Evolutionary conservation across 257 asterid species (phyloP).

Genomic region (Scutellaria barbata): DNA sequence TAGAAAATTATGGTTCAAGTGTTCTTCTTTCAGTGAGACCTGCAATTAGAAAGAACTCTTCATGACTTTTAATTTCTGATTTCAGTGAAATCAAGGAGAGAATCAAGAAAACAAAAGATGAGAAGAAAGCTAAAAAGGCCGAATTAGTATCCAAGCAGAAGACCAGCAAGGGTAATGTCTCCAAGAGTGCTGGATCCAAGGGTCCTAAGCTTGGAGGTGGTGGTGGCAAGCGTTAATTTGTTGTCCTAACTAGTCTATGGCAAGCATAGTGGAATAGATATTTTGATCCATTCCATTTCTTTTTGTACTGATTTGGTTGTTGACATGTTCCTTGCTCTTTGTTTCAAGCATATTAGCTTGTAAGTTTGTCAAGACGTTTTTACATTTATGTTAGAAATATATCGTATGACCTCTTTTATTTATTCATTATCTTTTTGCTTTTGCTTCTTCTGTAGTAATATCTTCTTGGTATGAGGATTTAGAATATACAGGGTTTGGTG

Average conservation of each 20-base stretch:
- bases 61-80: not conserved
- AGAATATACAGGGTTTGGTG: no score
- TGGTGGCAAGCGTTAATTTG: conserved; percentile 51
- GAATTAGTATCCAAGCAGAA: conserved; percentile 56
- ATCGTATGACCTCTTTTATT: not conserved
- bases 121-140: conserved; percentile 68
- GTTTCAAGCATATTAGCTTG: conserved; percentile 29
- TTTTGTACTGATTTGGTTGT: conserved; percentile 38
- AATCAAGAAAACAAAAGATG: conserved; percentile 68
- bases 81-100: conserved; percentile 69
- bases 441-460: no score
- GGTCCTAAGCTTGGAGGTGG: conserved; percentile 69
- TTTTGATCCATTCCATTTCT: conserved; percentile 18
- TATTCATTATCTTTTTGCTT: not conserved
- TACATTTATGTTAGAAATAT: conserved; percentile 30
- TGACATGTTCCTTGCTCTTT: conserved; percentile 10
- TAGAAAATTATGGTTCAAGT: not conserved
- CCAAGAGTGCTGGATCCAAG: conserved; percentile 58
- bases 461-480: no score
- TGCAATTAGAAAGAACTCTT: not conserved
- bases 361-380: conserved; percentile 15
- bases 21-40: not conserved
- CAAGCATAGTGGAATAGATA: conserved; percentile 16
- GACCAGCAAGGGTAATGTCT: conserved; percentile 44
- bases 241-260: conserved; percentile 1